Conservation (phyloP, 768 basidiomycete species). For the Suillus americanus region DNA sequence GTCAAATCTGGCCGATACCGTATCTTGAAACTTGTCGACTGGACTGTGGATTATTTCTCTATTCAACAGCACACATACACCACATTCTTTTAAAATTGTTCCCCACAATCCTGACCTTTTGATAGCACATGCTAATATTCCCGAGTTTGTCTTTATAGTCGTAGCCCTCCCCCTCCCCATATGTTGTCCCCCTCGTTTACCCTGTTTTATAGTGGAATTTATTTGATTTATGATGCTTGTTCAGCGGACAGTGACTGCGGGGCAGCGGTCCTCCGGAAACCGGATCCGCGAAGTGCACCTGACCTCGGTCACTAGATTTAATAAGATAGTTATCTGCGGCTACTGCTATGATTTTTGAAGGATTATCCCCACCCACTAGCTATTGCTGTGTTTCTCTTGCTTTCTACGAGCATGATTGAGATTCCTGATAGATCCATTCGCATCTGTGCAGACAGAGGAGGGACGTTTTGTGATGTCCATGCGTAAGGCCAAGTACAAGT, state of each 20-base stretch:
- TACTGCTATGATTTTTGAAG: background rate
- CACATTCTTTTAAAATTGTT: slow-evolving; percentile 11
- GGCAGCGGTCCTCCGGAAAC: background rate
- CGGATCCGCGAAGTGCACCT: background rate
- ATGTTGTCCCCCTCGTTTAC: slow-evolving; percentile 26
- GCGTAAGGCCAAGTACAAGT: slow-evolving; percentile 47
- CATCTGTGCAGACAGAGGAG: slow-evolving; percentile 87
- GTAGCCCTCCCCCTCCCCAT: slow-evolving; percentile 24
- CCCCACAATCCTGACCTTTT: slow-evolving; percentile 1
- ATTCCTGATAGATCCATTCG: slow-evolving; percentile 77
- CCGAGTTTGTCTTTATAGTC: slow-evolving; percentile 12
- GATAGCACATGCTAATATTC: slow-evolving; percentile 26
- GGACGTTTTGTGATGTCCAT: slow-evolving; percentile 90
- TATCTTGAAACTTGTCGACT: slow-evolving; percentile 1
- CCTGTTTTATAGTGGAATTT: slow-evolving; percentile 1
- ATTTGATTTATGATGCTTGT: background rate
- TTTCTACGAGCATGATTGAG: slow-evolving; percentile 14
- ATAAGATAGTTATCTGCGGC: too few relatives aligned
- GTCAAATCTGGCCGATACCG: background rate
- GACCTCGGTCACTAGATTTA: background rate
- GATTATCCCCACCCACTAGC: background rate
- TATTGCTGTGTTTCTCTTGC: background rate
- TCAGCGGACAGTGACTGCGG: background rate
- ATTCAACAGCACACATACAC: slow-evolving; percentile 9
- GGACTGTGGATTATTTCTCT: slow-evolving; percentile 2